Base-by-base conservation (phyloP, 352 stramenopile genomes). In the Phytophthora vignae region DNA sequence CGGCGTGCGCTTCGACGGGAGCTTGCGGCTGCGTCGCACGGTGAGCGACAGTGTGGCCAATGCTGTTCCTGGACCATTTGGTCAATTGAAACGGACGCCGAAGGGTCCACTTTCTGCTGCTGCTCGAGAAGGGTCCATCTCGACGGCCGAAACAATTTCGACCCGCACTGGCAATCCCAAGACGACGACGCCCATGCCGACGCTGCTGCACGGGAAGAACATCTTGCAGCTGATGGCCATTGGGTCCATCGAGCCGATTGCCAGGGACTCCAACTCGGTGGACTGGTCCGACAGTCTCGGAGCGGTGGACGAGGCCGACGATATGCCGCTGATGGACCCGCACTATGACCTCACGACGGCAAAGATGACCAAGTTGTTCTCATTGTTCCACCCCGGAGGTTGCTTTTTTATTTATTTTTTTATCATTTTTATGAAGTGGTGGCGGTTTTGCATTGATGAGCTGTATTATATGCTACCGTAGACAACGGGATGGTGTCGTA, bases 341-440 rank as follows among this genome's bases (percentile, higher is more conserved):
- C 92, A 93, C 67, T 96, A 94, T 59, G 89, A 96, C 36, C 84
- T 96, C 33, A 96, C 86, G 36, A 89, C 81, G 7, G 79, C 79
- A 46, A 90, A 83, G 58, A 82, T 94, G 40, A 81, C 73, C 14
- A 87, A 90, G 21, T 65, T 94, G 42, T 94, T 94, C 36, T 81
- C 78, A 12, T 61, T 84, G 25, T 93, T 93, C 63, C 66, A 87
- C 3, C 85, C 84, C 1, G 81, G 85, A 71, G 76, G 85, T 90
- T 80, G n/a, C n/a, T 38, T 42, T 63, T 69, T 76, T 82, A 42
- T 3, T 31, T 12, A 15, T 40, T 40, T 14, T 40, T 5, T 15
- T 15, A 5, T 40, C n/a, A n/a, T 38, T 55, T 33, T 64, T 7
- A 71, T 3, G 55, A 59, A 25, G 17, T 40, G 17, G 3, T 12